Conservation (phyloP, 2,329 filamentous ascomycete species). For the Coniochaeta pulveracea region DNA sequence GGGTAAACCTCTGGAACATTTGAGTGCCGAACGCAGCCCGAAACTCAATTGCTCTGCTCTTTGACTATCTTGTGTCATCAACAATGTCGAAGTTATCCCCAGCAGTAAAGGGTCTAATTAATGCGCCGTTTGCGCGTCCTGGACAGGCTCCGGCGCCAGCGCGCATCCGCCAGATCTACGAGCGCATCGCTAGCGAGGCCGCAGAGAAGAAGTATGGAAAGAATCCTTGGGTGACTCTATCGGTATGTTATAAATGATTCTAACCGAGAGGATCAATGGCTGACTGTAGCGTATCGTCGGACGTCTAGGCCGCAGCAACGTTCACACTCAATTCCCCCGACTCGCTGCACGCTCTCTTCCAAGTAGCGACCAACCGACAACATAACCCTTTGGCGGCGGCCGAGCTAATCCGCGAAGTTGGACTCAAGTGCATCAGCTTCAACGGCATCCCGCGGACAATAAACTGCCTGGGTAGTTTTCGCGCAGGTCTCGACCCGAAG, state of each 20-base stretch:
- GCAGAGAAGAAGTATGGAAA: slow-evolving; percentile 47
- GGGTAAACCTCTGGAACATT: too few relatives aligned
- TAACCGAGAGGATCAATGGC: not conserved
- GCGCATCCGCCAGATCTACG: slow-evolving; percentile 53
- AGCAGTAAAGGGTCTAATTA: slow-evolving; percentile 62
- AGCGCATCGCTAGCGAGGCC: slow-evolving; percentile 52
- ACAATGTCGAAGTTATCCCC: slow-evolving; percentile 64
- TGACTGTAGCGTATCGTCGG: slow-evolving; percentile 19
- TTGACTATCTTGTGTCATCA: slow-evolving; percentile 6
- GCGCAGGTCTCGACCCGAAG: slow-evolving; percentile 44
- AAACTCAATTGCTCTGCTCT: not conserved
- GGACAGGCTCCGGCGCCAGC: slow-evolving; percentile 53
- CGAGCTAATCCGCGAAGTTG: slow-evolving; percentile 65
- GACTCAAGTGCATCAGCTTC: slow-evolving; percentile 68
- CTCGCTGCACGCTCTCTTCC: slow-evolving; percentile 53
- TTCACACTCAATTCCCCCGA: slow-evolving; percentile 82
- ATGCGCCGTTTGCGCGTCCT: slow-evolving; percentile 54
- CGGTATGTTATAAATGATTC: too few relatives aligned
- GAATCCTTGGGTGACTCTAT: slow-evolving; percentile 55
- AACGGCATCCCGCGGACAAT: slow-evolving; percentile 77
- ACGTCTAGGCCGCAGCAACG: slow-evolving; percentile 59
- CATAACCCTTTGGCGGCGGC: slow-evolving; percentile 36
- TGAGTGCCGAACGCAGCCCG: not conserved
- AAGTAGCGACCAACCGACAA: slow-evolving; percentile 27
- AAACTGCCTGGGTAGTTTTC: slow-evolving; percentile 68